Percentiles rank a stretch among this genome's conserved stretches.
These are phyloP conservation scores for Pleomassaria siparia DNA, from an alignment of 2,329 filamentous ascomycete species.

Conservation along the genomic window DNA sequence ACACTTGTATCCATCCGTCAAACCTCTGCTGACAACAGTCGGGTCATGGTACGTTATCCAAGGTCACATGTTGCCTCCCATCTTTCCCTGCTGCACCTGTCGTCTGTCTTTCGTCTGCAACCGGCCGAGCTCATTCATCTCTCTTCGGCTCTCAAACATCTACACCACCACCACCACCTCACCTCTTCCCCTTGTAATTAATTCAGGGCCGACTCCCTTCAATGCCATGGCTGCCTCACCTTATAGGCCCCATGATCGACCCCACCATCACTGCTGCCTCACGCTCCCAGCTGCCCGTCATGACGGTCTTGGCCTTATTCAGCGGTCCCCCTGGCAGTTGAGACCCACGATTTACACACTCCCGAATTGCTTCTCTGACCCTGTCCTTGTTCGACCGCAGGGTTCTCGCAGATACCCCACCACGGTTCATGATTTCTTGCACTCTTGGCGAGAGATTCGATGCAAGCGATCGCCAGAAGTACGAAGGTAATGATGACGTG, in stretches of 20 bases:
- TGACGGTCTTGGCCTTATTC: slow-evolving; percentile 47
- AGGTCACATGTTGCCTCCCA: no score
- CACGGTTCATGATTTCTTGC: slow-evolving; percentile 79
- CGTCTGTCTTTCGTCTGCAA: neutral
- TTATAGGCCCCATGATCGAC: slow-evolving; percentile 64
- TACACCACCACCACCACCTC: neutral
- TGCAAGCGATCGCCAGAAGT: slow-evolving; percentile 91
- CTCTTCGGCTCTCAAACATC: no score
- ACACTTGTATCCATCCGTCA: no score
- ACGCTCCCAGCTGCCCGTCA: slow-evolving; percentile 71
- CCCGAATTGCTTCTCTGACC: slow-evolving; percentile 75
- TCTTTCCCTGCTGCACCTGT: neutral
- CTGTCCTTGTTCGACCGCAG: slow-evolving; percentile 73
- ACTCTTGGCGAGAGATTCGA: slow-evolving; percentile 74
- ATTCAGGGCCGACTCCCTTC: neutral
- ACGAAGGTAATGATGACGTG: slow-evolving; percentile 81
- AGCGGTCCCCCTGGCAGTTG: slow-evolving; percentile 62
- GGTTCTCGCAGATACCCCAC: slow-evolving; percentile 81
- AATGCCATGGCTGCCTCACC: slow-evolving; percentile 16
- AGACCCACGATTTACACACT: slow-evolving; percentile 79
- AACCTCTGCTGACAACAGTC: no score
- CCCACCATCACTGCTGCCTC: slow-evolving; percentile 95
- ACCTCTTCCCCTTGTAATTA: neutral
- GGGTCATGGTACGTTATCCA: no score
- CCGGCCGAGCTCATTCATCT: no score